Evolutionary conservation across 495 filamentous ascomycete genomes (phyloP), one percentile per base, ranked within the genome.

Genomic region (Tuber microsphaerosporum): DNA sequence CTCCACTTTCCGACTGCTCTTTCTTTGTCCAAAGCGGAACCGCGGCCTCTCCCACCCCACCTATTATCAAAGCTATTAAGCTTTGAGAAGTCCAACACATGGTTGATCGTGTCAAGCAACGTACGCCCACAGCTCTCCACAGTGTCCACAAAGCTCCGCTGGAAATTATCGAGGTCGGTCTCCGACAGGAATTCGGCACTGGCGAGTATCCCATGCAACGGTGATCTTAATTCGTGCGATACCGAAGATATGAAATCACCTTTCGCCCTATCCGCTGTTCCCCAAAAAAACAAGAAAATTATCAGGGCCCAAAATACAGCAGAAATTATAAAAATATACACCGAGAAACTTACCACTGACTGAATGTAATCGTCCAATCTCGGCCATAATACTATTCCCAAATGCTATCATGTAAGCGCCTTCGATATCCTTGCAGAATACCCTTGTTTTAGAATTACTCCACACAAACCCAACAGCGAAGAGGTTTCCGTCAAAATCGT

Each of bases 141-240:
- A 10, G 91, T 93, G 71, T 91, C 87, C 1, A 93, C 85, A 65
- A 93, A 86, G n/a, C 88, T 89, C 42, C 84, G 84, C 81, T 92
- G 90, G 75, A 86, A 84, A 8, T 83, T 81, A 48, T 88, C 84
- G 6, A 89, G 84, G 26, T 84, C 76, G 0, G 86, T 88, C 17
- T 88, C 87, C 39, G 88, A 85, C 10, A 94, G 80, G 74, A 96
- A 90, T 80, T 95, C 92, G 2, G 89, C 89, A 69, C 88, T 90
- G 0, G 90, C 91, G 3, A 93, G 81, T 69, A 93, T 92, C 0
- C 92, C 92, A 77, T 94, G 91, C 10, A 96, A 84, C 2, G 93
- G 93, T 26, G 89, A 92, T 8, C 92, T 87, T 22, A 95, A 85
- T 80, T 96, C 93, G 80, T 96, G 93, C 44, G 89, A 91, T 41